These are phyloP conservation scores for Triticum turgidum DNA, from an alignment of 176 grass and related monocot genomes.

Conservation along the genomic window DNA sequence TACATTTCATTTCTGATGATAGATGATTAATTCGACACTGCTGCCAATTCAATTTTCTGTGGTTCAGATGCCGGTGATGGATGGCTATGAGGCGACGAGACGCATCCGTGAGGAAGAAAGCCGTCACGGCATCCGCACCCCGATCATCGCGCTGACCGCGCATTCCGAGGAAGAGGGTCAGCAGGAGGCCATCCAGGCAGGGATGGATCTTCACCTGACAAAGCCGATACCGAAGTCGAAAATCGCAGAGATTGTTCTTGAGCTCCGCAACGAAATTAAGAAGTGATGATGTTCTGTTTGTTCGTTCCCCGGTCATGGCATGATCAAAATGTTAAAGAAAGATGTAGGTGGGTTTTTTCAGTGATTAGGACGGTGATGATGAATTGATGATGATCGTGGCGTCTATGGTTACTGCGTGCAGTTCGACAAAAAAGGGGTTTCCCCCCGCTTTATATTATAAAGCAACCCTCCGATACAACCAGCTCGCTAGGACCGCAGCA, in stretches of 20 bases:
- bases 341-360: too few relatives aligned
- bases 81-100: conserved; percentile 78
- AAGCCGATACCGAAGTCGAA: neutral
- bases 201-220: conserved; percentile 33
- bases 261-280: conserved; percentile 1
- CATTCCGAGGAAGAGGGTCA: conserved; percentile 39
- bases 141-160: conserved; percentile 65
- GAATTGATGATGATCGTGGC: too few relatives aligned
- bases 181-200: conserved; percentile 30
- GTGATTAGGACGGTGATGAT: too few relatives aligned
- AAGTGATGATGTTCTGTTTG: too few relatives aligned
- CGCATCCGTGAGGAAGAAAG: conserved; percentile 68
- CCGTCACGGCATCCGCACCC: conserved; percentile 30
- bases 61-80: conserved; percentile 73
- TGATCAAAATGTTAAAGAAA: too few relatives aligned
- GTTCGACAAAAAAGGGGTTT: too few relatives aligned
- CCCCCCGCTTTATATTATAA: too few relatives aligned
- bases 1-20: neutral
- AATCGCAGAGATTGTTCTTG: neutral
- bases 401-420: too few relatives aligned
- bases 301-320: too few relatives aligned
- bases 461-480: too few relatives aligned
- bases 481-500: too few relatives aligned
- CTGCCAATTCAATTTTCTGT: neutral
- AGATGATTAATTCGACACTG: neutral